Conservation (phyloP, 371 early-diverging fungal genomes). For the Mortierella sp. region DNA sequence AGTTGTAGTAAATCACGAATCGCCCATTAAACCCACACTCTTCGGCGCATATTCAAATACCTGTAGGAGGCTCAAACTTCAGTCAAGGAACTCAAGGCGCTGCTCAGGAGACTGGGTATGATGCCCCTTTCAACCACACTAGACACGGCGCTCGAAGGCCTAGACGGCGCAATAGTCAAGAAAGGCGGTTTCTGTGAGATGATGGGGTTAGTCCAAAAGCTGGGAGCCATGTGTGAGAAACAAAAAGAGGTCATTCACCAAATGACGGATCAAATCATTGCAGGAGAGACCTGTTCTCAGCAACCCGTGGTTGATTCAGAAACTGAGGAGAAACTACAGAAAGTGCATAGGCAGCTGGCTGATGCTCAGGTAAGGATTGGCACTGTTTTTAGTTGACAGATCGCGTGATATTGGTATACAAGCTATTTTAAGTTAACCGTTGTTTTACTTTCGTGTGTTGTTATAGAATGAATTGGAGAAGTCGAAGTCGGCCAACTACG, state of each 20-base stretch:
- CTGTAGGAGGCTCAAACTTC: slow-evolving; percentile 19
- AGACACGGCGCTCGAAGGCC: slow-evolving; percentile 19
- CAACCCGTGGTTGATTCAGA: slow-evolving; percentile 4
- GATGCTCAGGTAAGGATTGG: slow-evolving; percentile 15
- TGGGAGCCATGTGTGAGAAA: slow-evolving; percentile 36
- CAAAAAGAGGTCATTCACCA: slow-evolving; percentile 48
- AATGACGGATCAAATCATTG: slow-evolving; percentile 42
- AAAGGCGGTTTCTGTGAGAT: slow-evolving; percentile 48
- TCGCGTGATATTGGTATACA: background rate
- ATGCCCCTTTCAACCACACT: slow-evolving; percentile 30
- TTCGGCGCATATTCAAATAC: background rate
- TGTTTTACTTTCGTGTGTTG: background rate
- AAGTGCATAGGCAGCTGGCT: slow-evolving; percentile 19
- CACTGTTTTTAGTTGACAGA: background rate
- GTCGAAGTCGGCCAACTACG: background rate
- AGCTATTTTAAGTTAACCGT: too few relatives aligned
- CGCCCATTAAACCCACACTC: background rate
- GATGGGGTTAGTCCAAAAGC: slow-evolving; percentile 18
- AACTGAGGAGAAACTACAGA: slow-evolving; percentile 17
- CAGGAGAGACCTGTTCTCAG: slow-evolving; percentile 6
- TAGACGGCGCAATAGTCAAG: slow-evolving; percentile 22
- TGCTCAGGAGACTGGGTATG: slow-evolving; percentile 27
- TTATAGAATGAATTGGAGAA: background rate
- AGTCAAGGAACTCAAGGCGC: slow-evolving; percentile 31
- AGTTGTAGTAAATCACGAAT: background rate